Conservation (phyloP, 1,284 basidiomycete genomes). For the Amylostereum chailletii region DNA sequence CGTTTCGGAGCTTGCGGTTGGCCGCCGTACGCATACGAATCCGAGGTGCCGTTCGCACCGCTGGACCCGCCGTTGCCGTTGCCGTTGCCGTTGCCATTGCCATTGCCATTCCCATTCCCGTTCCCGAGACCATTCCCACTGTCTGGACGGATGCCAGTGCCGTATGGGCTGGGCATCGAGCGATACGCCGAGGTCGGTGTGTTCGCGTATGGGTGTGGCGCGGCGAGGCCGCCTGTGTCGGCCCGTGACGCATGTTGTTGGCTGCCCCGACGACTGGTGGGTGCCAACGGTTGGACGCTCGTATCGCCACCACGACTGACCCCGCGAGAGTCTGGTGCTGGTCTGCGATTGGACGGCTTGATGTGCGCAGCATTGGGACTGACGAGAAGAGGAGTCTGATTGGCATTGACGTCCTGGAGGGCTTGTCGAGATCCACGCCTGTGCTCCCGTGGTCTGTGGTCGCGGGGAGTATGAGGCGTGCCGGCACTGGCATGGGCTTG, state of each 20-base stretch:
- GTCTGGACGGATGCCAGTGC: slow-evolving; percentile 40
- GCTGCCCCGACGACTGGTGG: slow-evolving; percentile 55
- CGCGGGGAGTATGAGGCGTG: slow-evolving; percentile 43
- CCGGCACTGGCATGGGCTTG: slow-evolving; percentile 46
- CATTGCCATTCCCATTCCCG: slow-evolving; percentile 28
- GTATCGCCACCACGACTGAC: slow-evolving; percentile 28
- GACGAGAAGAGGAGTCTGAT: slow-evolving; percentile 47
- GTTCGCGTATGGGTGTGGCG: slow-evolving; percentile 61
- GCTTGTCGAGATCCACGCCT: slow-evolving; percentile 48
- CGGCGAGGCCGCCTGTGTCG: slow-evolving; percentile 33
- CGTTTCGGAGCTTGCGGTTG: slow-evolving; percentile 8
- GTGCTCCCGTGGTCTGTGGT: slow-evolving; percentile 46
- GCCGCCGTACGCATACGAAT: slow-evolving; percentile 11
- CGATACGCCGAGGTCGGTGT: slow-evolving; percentile 51
- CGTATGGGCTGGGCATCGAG: slow-evolving; percentile 33
- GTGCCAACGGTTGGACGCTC: slow-evolving; percentile 54
- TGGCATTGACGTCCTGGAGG: slow-evolving; percentile 32
- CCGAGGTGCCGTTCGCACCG: slow-evolving; percentile 21
- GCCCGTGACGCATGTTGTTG: slow-evolving; percentile 35
- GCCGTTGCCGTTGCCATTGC: slow-evolving; percentile 28
- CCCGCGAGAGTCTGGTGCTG: slow-evolving; percentile 29
- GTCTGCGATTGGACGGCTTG: slow-evolving; percentile 41
- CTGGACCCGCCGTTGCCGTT: slow-evolving; percentile 23
- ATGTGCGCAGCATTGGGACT: slow-evolving; percentile 56
- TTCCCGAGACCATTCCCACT: slow-evolving; percentile 27